Percentiles rank a stretch among this genome's conserved stretches.
phyloP scores from a whole-genome alignment of 208 protist species.

The Borovskyia barvae region DNA sequence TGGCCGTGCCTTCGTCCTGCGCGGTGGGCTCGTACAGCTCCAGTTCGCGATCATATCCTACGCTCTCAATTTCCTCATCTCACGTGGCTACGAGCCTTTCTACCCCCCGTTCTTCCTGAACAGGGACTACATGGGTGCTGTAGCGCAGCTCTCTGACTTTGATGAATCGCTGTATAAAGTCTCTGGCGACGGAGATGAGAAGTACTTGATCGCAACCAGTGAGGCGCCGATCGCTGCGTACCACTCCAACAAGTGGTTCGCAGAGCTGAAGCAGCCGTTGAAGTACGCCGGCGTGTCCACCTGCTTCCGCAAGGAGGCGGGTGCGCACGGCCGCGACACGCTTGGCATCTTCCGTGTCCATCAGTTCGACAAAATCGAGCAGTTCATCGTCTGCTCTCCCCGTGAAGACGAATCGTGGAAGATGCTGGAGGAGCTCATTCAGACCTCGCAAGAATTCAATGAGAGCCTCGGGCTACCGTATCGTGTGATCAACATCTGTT shows the following conservation, averaged over 20 bases:
- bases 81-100: slow-evolving; percentile 93
- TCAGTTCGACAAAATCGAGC: slow-evolving; percentile 98
- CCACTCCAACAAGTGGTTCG: slow-evolving; percentile 95
- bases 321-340: slow-evolving; percentile 94
- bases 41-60: slow-evolving; percentile 98
- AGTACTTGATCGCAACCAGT: slow-evolving; percentile 99
- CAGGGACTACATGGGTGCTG: slow-evolving; percentile 96
- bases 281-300: slow-evolving; percentile 97
- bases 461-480: slow-evolving; percentile 93
- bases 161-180: slow-evolving; percentile 99
- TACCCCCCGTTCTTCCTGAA: slow-evolving; percentile 99
- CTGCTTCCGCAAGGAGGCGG: slow-evolving; percentile 99
- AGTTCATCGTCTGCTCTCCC: slow-evolving; percentile 93
- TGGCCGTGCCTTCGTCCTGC: slow-evolving; percentile 97
- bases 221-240: slow-evolving; percentile 99
- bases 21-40: slow-evolving; percentile 95
- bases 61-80: slow-evolving; percentile 94
- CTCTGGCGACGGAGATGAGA: slow-evolving; percentile 96
- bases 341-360: slow-evolving; percentile 96
- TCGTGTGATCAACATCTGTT: slow-evolving; percentile 94
- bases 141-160: slow-evolving; percentile 98
- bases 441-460: slow-evolving; percentile 92
- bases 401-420: slow-evolving; percentile 91
- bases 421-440: slow-evolving; percentile 91
- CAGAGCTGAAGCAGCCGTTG: slow-evolving; percentile 89